Conservation (phyloP, 2,329 filamentous ascomycete species). For the Pseudocercospora cruenta region DNA sequence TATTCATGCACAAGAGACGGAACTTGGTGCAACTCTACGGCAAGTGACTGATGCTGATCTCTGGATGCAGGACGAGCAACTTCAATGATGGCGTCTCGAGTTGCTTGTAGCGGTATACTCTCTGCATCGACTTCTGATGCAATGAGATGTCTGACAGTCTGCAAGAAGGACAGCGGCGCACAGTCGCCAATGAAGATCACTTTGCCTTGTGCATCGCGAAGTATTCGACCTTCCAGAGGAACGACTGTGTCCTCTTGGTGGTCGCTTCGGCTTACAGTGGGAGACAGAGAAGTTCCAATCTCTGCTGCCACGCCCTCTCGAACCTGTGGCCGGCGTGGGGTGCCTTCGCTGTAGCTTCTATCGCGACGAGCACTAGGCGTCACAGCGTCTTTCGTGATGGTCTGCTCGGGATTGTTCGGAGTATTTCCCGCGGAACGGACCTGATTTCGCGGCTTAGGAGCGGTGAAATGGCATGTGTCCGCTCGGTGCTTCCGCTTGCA, state of each 20-base stretch:
- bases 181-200: slow-evolving; percentile 60
- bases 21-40: slow-evolving; percentile 46
- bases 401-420: slow-evolving; percentile 24
- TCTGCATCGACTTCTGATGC: slow-evolving; percentile 49
- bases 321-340: slow-evolving; percentile 12
- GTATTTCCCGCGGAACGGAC: slow-evolving; percentile 39
- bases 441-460: slow-evolving; percentile 17
- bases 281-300: slow-evolving; percentile 24
- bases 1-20: slow-evolving; percentile 49
- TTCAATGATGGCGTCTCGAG: slow-evolving; percentile 31
- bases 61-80: slow-evolving; percentile 12
- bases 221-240: slow-evolving; percentile 50
- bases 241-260: slow-evolving; percentile 46
- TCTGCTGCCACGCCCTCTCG: slow-evolving; percentile 16
- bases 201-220: slow-evolving; percentile 57
- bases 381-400: not conserved
- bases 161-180: slow-evolving; percentile 56
- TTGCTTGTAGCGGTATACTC: slow-evolving; percentile 27
- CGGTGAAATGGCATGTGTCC: slow-evolving; percentile 44
- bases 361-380: not conserved
- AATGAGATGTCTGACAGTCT: slow-evolving; percentile 56
- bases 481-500: slow-evolving; percentile 48
- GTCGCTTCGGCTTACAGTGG: slow-evolving; percentile 25
- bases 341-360: slow-evolving; percentile 8
- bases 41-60: slow-evolving; percentile 6